phyloP scores from a whole-genome alignment of 176 grass and related monocot species.

The Carex cristatella region DNA sequence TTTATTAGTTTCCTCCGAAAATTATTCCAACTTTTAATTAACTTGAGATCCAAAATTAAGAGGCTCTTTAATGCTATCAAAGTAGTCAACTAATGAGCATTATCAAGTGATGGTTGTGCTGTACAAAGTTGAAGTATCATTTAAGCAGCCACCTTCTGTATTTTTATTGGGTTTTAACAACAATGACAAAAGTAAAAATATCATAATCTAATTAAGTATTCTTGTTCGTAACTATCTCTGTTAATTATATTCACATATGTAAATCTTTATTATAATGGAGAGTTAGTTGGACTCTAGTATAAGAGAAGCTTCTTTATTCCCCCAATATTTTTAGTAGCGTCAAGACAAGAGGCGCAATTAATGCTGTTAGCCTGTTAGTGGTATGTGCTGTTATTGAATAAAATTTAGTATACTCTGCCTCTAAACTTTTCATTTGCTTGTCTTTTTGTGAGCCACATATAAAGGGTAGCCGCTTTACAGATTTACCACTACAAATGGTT shows the following conservation, averaged over 20 bases:
- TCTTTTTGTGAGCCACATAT: not conserved
- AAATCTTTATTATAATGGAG: not conserved
- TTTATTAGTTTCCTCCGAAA: not conserved
- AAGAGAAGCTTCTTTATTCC: conserved; percentile 17
- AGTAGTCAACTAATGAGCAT: conserved; percentile 11
- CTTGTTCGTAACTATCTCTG: not conserved
- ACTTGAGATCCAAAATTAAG: conserved; percentile 8
- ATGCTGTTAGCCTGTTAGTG: not conserved
- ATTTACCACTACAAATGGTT: not conserved
- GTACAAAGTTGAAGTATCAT: not conserved
- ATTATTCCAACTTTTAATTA: conserved; percentile 9
- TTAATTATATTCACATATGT: not conserved
- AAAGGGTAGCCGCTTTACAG: conserved; percentile 13
- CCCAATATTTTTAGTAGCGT: not conserved
- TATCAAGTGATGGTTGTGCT: not conserved
- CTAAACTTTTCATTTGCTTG: conserved; percentile 6
- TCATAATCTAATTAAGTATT: not conserved
- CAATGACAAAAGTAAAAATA: not conserved
- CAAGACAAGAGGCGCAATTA: not conserved
- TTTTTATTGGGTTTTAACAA: not conserved
- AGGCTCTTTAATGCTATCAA: not conserved
- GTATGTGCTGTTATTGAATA: not conserved
- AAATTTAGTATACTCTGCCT: not conserved
- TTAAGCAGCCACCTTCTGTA: not conserved
- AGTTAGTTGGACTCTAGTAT: not conserved